Conservation (phyloP, 805 yeast species). For the Ogataea kodamae region DNA sequence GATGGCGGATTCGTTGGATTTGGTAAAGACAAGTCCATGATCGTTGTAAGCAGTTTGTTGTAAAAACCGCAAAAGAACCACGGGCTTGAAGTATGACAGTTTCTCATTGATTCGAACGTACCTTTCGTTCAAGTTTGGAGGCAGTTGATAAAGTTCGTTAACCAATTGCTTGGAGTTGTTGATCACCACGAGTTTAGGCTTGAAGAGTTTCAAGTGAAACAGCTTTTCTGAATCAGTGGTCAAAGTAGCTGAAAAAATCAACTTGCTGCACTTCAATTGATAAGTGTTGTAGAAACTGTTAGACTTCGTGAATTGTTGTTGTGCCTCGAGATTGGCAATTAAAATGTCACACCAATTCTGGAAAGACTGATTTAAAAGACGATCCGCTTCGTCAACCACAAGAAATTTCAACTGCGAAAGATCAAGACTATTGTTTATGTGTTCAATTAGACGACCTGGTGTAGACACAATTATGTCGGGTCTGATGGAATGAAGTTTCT, state of each 20-base stretch:
- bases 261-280: constrained; percentile 46
- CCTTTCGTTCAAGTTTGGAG: constrained; percentile 42
- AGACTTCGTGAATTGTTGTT: constrained; percentile 29
- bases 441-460: constrained; percentile 84
- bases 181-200: constrained; percentile 73
- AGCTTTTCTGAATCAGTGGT: constrained; percentile 90
- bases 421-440: constrained; percentile 44
- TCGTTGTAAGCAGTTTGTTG: constrained; percentile 28
- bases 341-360: constrained; percentile 84
- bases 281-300: constrained; percentile 33
- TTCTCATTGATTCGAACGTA: constrained; percentile 29
- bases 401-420: constrained; percentile 56
- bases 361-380: constrained; percentile 79
- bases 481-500: constrained; percentile 37
- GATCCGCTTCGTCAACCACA: constrained; percentile 80
- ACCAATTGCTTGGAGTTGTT: constrained; percentile 46
- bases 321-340: constrained; percentile 37
- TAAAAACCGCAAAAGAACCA: constrained; percentile 60
- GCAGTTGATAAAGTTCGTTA: constrained; percentile 59
- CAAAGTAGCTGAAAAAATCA: constrained; percentile 88
- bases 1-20: constrained; percentile 84
- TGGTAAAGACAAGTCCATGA: constrained; percentile 59
- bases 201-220: constrained; percentile 61
- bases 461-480: constrained; percentile 73
- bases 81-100: constrained; percentile 60